phyloP scores from a whole-genome alignment of 768 basidiomycete species.

The Russula olivacea region DNA sequence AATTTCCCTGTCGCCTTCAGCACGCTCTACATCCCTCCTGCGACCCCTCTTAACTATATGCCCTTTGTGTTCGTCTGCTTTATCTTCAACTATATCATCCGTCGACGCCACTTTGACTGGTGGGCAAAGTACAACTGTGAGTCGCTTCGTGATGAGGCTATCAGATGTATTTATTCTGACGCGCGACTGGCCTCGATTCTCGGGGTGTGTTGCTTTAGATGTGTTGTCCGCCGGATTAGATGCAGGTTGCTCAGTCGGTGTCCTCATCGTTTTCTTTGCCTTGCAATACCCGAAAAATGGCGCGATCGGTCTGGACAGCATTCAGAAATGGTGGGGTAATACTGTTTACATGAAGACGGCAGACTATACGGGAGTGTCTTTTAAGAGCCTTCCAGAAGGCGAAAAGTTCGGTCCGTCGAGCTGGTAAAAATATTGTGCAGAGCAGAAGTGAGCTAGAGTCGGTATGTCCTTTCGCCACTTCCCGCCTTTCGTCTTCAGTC shows the following conservation, averaged over 20 bases:
- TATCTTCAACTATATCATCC: conserved; percentile 37
- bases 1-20: conserved; percentile 45
- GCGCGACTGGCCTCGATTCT: too few species aligned
- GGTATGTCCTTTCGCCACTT: too few species aligned
- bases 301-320: conserved; percentile 36
- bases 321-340: conserved; percentile 73
- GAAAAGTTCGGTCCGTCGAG: conserved; percentile 23
- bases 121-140: conserved; percentile 38
- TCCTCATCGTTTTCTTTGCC: conserved; percentile 20
- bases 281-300: too few species aligned
- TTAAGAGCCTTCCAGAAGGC: conserved; percentile 11
- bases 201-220: conserved; percentile 30
- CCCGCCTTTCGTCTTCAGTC: too few species aligned
- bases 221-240: conserved; percentile 72
- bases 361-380: conserved; percentile 25
- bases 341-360: conserved; percentile 34
- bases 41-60: conserved; percentile 28
- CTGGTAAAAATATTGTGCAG: conserved; percentile 4
- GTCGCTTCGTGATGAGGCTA: neutral
- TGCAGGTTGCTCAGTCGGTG: conserved; percentile 54
- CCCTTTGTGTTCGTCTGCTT: conserved; percentile 35
- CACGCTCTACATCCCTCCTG: conserved; percentile 8
- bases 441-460: too few species aligned
- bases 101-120: conserved; percentile 36
- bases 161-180: conserved; percentile 27